Base-by-base conservation (phyloP, 257 asterid species). In the Scutellaria minor region DNA sequence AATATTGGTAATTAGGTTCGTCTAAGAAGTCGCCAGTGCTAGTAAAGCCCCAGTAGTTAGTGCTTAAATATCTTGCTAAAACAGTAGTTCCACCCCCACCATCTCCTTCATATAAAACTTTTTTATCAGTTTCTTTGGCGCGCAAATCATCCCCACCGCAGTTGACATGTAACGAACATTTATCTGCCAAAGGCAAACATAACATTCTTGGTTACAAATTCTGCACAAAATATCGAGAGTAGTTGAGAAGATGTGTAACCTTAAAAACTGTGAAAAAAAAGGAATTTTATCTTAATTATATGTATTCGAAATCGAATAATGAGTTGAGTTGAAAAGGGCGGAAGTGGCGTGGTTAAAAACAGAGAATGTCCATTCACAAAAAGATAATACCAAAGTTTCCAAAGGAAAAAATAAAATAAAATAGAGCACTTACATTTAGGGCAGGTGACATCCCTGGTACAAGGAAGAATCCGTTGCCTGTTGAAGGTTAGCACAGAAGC, bases 11-110 rank as follows among this genome's bases (percentile, higher is more conserved):
- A 54, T 46, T 75, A 54, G 77, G 70, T 73, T 84, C 96, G 61
- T 93, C 96, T 87, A 93, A 71, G 86, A 93, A 93, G 83, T 90
- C 96, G 7, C 98, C 95, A 2, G 93, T 84, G 83, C 98, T 93
- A 61, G 88, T 85, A 80, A 88, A 88, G 64, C 97, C 97, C 97
- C 98, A 93, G 77, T 66, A 58, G 46, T 68, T 87, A 52, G 44
- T 50, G 45, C 75, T 75, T 72, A 75, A 83, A 80, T 79, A 93
- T 72, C 75, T 77, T 41, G 88, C 86, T 35, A 85, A 53, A 73
- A 90, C 91, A 72, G 86, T 31, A 1, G 37, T 31, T 31, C 5
- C 37, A 31, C 37, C 37, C 37, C 37, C 89, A 57, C 89, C 72
- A 75, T 93, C 98, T 82, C 97, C 98, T 81, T 89, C 96, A 67